Base-by-base conservation (phyloP, 2,329 filamentous ascomycete genomes). In the Purpureocillium lavendulum region DNA sequence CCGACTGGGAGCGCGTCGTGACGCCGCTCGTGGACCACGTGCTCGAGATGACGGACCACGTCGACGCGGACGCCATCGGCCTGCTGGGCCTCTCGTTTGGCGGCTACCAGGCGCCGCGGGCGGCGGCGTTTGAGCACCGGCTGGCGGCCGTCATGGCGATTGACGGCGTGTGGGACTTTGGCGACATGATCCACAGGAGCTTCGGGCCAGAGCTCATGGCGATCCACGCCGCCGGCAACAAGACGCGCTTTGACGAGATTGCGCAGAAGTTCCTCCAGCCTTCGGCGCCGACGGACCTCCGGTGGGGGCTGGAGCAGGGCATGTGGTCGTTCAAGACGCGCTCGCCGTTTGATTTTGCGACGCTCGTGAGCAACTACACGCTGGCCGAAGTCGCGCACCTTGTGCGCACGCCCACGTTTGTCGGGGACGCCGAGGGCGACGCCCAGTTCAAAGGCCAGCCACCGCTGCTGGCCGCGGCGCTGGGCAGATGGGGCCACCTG, bases 1-100 rank as follows among this genome's bases (percentile, higher is more conserved):
- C 55, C 1, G 56, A 69, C 5, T 71, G 66, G 66, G 62, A 67
- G 47, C 50, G 50, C 10, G 65, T 62, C 2, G 54, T 65, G 7
- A 60, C 55, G 0, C 64, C 65, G 0, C 49, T 69, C 2, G 49
- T 70, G 3, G 65, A 70, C 48, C 60, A 64, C 33, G 36, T 58
- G 18, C 41, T 45, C 2, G 40, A 46, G 6, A 40, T 40, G 4
- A 48, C 52, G n/a, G n/a, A n/a, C 3, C 31, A 31, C 13, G 60
- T 66, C 6, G 57, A 62, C 39, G 35, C 41, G 9, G 29, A 45
- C 51, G 39, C 57, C 38, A 39, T 69, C 16, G 64, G 49, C 8
- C 49, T 66, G 7, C 32, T 66, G 9, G 67, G 67, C 8, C 48
- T 57, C 35, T 69, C 64, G 4, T 56, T 71, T 32, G 65, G 65